A percentile compares a stretch with the other conserved stretches of the same genome.
Conservation (phyloP, 2,329 filamentous ascomycete genomes). For the Sporothrix dimorphospora region DNA sequence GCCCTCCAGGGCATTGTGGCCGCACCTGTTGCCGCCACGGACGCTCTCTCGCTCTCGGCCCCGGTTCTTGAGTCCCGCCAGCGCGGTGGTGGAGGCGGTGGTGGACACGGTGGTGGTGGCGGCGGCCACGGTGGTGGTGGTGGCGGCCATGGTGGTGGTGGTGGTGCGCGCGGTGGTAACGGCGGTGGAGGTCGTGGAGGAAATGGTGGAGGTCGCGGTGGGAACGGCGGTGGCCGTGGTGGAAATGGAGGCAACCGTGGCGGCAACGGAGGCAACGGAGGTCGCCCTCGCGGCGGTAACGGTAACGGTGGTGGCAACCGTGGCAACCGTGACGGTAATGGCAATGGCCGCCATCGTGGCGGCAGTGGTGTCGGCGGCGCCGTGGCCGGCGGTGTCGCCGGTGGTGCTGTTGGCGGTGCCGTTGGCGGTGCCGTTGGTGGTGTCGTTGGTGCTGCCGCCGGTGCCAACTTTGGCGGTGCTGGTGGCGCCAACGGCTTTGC, state of each 20-base stretch:
- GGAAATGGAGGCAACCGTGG: not conserved
- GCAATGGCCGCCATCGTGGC: not conserved
- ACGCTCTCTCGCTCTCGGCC: not conserved
- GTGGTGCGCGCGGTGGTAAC: not conserved
- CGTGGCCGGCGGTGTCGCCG: slow-evolving; percentile 1
- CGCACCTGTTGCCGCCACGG: not conserved
- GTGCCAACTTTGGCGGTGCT: not conserved
- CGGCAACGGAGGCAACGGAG: not conserved
- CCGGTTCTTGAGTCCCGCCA: slow-evolving; percentile 2
- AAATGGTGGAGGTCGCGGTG: not conserved
- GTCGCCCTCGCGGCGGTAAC: not conserved
- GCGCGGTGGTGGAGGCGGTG: not conserved
- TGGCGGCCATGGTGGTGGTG: not conserved
- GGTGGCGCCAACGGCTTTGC: not conserved
- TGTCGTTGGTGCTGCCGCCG: not conserved
- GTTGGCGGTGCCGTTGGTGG: not conserved
- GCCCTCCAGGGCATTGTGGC: slow-evolving; percentile 16
- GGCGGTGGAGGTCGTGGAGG: not conserved
- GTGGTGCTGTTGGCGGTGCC: not conserved
- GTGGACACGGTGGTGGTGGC: not conserved
- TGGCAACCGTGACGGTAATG: not conserved
- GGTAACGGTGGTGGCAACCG: not conserved
- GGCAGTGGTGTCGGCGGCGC: not conserved
- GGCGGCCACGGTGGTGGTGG: not conserved
- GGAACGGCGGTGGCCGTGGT: not conserved